Percentiles rank a stretch among this genome's conserved stretches.
These are phyloP conservation scores for Cyamopsis tetragonoloba DNA, from an alignment of 306 rosid species.

Conservation along the genomic window DNA sequence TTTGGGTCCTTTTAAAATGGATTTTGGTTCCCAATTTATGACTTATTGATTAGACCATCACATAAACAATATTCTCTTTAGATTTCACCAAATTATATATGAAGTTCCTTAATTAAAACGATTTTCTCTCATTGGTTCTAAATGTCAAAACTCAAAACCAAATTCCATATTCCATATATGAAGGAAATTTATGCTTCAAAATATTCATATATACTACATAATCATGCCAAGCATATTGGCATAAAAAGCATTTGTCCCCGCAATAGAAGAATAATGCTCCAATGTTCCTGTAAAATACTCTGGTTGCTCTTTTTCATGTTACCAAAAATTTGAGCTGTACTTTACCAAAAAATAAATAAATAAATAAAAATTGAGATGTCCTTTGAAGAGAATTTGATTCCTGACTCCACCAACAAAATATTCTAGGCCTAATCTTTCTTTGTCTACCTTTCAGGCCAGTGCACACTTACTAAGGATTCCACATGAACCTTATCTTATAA, in stretches of 20 bases:
- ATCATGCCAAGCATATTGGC: neutral
- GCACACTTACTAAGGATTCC: neutral
- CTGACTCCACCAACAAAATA: constrained; percentile 23
- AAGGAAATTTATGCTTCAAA: neutral
- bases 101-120: neutral
- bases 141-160: neutral
- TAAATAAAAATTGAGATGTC: too few species aligned
- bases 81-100: neutral
- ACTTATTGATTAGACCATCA: neutral
- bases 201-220: neutral
- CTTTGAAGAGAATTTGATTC: constrained; percentile 44
- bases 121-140: neutral
- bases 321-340: too few species aligned
- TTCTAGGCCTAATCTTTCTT: neutral
- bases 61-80: neutral
- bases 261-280: constrained; percentile 1
- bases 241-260: constrained; percentile 1
- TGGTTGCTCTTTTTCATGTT: neutral
- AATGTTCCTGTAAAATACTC: neutral
- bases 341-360: too few species aligned
- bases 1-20: neutral
- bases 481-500: neutral
- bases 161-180: too few species aligned
- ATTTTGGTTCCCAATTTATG: neutral
- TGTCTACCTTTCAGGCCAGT: neutral